Evolutionary conservation across 257 asterid species (phyloP).

Genomic region (Fraxinus anomala): DNA sequence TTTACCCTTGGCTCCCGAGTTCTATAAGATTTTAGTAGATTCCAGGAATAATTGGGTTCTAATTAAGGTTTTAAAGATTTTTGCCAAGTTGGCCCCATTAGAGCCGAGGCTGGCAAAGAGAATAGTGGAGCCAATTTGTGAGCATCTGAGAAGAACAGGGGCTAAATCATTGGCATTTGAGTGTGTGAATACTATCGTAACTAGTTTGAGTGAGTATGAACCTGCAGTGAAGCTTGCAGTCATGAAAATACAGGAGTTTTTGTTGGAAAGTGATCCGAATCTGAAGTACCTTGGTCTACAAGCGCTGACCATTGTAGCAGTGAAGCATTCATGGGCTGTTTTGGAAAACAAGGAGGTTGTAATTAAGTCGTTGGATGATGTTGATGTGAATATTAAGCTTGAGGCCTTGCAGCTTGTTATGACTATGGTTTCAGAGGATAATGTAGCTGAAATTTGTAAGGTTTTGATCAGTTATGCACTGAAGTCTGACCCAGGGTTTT

Average conservation of each 20-base stretch:
- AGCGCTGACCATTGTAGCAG: slow-evolving; percentile 61
- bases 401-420: slow-evolving; percentile 87
- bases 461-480: slow-evolving; percentile 81
- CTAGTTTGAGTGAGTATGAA: slow-evolving; percentile 76
- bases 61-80: slow-evolving; percentile 86
- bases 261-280: slow-evolving; percentile 81
- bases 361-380: slow-evolving; percentile 85
- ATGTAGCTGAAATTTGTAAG: slow-evolving; percentile 75
- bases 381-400: slow-evolving; percentile 68
- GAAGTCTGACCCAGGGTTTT: slow-evolving; percentile 90
- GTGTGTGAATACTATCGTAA: slow-evolving; percentile 72
- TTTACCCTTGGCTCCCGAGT: slow-evolving; percentile 94
- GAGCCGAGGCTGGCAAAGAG: slow-evolving; percentile 90
- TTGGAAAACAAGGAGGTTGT: slow-evolving; percentile 88
- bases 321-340: slow-evolving; percentile 71
- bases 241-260: slow-evolving; percentile 69
- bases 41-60: slow-evolving; percentile 89
- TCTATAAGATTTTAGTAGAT: slow-evolving; percentile 73
- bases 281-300: slow-evolving; percentile 87
- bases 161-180: slow-evolving; percentile 87
- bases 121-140: slow-evolving; percentile 82
- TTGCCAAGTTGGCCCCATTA: slow-evolving; percentile 63
- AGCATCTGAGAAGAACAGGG: slow-evolving; percentile 72
- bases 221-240: slow-evolving; percentile 80
- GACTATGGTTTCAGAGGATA: slow-evolving; percentile 89